Evolutionary conservation across 78 protist genomes (phyloP), one percentile per base, ranked within the genome.

Genomic region (Speleostelium caveatum): DNA sequence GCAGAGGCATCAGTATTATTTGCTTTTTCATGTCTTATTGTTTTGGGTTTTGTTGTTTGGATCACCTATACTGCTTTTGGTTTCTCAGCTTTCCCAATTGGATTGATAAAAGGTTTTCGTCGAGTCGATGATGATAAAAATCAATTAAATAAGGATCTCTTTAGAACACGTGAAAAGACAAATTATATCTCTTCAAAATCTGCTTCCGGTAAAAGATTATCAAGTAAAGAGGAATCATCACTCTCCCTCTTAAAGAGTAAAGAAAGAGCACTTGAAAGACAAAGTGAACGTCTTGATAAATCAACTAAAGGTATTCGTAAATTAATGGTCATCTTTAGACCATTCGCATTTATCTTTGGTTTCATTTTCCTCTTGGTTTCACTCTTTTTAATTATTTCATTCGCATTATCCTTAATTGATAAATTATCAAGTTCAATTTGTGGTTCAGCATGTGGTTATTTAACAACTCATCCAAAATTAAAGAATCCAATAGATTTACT

Each of bases 401-500:
- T 92, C 17, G 71, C 74, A 1, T 61, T 92, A 10, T 55, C 86
- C 1, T 21, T 66, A 17, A 67, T 92, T 17, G 92, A 83, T 36
- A 92, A 92, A 45, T 0, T 83, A 5, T 24, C 79, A 3, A 59
- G 65, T 19, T 69, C 77, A 10, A 53, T 75, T n/a, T 78, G 87
- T 71, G 85, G 88, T 35, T 49, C 94, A 4, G 78, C 88, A 8
- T 90, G 94, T 71, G 94, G 94, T 69, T 90, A 78, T 83, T 74
- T 90, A 21, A 39, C 78, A 26, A 63, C 59, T 2, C 73, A 90
- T 59, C 95, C 92, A 39, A 59, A 68, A 8, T 55, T 74, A 26
- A 86, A 86, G 73, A 92, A 92, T 61, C 95, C 95, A 41, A 36
- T 92, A 10, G 95, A 92, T 53, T 28, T 86, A 2, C n/a, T 92